Base-by-base conservation (phyloP, 768 basidiomycete genomes). In the Leccinum subgranulosum region DNA sequence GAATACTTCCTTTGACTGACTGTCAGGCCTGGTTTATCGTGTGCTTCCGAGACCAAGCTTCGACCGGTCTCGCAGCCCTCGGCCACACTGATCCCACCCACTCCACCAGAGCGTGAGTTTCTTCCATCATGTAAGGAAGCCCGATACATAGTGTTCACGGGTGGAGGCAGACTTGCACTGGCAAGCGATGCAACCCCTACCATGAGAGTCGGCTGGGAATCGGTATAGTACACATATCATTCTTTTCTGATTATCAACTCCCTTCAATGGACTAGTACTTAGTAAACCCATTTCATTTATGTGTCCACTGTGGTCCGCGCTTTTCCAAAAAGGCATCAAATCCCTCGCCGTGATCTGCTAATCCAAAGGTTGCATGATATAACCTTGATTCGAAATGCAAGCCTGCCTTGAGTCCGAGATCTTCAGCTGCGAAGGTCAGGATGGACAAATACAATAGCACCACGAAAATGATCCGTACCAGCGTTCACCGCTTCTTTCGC, bases 401-500 rank as follows among this genome's bases (percentile, higher is more conserved):
- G 3, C 82, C 81, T 48, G 76, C 71, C 43, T 69, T 70, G 14
- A 83, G 66, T 6, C 78, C 73, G 6, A 81, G 66, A 54, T 83
- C 80, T 54, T 78, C 74, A 8, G 80, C 81, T 81, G 60, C 15
- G 4, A 49, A 33, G 3, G 8, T 28, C 17, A 9, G 5, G 10
- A 23, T 15, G 2, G 15, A 51, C 19, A 23, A 5, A 27, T 8
- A 0, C 28, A 9, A 47, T 0, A 47, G 39, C n/a, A 46, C 8
- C 3, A 25, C 9, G 1, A 43, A 34, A 28, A n/a, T 12, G 14
- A 36, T 1, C 54, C 67, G 50, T 12, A 77, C 81, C 77, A 57
- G 70, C 65, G 49, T 81, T 80, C 45, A 82, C 78, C 5, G 80
- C 81, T 63, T 83, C 82, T 59, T 83, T 83, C 15, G 74, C 82